Evolutionary conservation across 2,329 filamentous ascomycete species (phyloP).

Genomic region (Lizonia empirigonia): DNA sequence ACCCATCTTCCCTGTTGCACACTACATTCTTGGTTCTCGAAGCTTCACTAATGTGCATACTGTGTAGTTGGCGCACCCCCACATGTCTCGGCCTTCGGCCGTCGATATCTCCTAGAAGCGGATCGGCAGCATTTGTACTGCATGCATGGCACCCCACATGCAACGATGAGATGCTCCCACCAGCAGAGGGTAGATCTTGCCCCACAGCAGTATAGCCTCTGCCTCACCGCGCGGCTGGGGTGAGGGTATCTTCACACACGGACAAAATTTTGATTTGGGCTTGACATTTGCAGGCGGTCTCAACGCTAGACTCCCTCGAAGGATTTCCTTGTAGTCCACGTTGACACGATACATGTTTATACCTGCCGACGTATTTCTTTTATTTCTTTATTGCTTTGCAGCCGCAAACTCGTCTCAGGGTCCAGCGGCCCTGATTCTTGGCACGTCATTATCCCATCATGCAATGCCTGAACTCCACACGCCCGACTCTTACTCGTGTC

Average conservation of each 20-base stretch:
- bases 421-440: neutral
- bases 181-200: constrained; percentile 18
- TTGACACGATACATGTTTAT: neutral
- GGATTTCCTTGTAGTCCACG: neutral
- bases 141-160: constrained; percentile 3
- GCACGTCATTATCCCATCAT: constrained; percentile 1
- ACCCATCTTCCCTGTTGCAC: neutral
- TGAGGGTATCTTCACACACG: neutral
- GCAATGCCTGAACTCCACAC: neutral
- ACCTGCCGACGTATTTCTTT: neutral
- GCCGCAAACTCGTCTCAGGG: neutral
- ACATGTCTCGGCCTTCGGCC: constrained; percentile 1
- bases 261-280: neutral
- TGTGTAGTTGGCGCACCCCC: neutral
- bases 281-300: neutral
- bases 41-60: neutral
- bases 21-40: neutral
- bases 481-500: neutral
- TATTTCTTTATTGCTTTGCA: neutral
- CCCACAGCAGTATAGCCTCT: constrained; percentile 15
- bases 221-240: constrained; percentile 3
- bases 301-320: too few relatives aligned
- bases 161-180: constrained; percentile 3
- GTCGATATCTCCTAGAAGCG: neutral
- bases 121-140: constrained; percentile 1